Percentiles rank a stretch among this genome's conserved stretches.
Conservation (phyloP, 2,329 filamentous ascomycete species). For the Canariomyces notabilis region DNA sequence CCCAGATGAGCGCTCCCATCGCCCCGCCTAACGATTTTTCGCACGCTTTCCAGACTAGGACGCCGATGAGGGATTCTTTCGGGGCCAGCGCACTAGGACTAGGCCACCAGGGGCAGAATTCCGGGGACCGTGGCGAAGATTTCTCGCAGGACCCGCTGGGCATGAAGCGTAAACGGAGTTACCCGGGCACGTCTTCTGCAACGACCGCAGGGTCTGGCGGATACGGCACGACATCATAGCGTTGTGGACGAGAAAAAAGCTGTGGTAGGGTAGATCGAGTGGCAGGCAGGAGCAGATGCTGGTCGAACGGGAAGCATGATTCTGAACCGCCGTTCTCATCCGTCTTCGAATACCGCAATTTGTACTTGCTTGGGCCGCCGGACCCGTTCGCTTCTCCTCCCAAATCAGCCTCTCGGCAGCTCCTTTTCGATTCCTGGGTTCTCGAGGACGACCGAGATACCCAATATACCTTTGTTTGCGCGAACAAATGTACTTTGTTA, state of each 20-base stretch:
- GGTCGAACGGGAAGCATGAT: background rate
- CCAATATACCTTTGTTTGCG: background rate
- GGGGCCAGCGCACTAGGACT: slow-evolving; percentile 30
- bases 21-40: slow-evolving; percentile 49
- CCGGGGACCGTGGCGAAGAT: slow-evolving; percentile 26
- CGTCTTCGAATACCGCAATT: background rate
- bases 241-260: background rate
- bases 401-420: too few relatives aligned
- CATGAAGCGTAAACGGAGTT: slow-evolving; percentile 38
- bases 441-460: background rate
- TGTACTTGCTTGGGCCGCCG: background rate
- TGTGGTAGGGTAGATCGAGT: background rate
- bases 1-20: slow-evolving; percentile 52
- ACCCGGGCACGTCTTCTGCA: slow-evolving; percentile 25
- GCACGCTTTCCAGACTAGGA: slow-evolving; percentile 42
- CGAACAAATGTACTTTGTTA: background rate
- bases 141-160: slow-evolving; percentile 27
- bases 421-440: background rate
- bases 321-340: background rate
- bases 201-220: slow-evolving; percentile 15
- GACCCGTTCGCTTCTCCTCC: background rate
- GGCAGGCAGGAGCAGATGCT: background rate
- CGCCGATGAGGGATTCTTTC: slow-evolving; percentile 44
- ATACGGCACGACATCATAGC: slow-evolving; percentile 21
- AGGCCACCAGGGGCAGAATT: slow-evolving; percentile 19